Percentiles rank a stretch among this genome's conserved stretches.
These are phyloP conservation scores for Dothidotthia symphoricarpi DNA, from an alignment of 2,329 filamentous ascomycete species.

Conservation along the genomic window DNA sequence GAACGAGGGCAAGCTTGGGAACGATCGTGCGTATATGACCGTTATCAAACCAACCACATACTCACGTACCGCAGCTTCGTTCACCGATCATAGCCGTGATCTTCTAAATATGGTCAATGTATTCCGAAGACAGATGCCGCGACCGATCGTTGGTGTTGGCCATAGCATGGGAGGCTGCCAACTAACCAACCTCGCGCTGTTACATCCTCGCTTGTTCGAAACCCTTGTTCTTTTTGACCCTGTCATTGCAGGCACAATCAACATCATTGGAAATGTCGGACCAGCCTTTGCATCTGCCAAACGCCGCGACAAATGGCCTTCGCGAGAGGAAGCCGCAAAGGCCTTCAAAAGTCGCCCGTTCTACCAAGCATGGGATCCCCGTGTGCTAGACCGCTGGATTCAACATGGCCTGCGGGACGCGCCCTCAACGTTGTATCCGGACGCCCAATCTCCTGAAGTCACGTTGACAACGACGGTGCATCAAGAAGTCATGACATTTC, in stretches of 20 bases:
- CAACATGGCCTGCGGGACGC: constrained; percentile 71
- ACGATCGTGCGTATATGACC: constrained; percentile 67
- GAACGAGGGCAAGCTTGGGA: constrained; percentile 73
- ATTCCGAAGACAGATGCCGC: constrained; percentile 75
- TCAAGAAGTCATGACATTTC: constrained; percentile 80
- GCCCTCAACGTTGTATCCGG: constrained; percentile 61
- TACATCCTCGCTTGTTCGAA: constrained; percentile 78
- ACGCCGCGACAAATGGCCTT: constrained; percentile 81
- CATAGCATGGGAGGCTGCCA: constrained; percentile 85
- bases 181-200: constrained; percentile 67
- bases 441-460: constrained; percentile 49
- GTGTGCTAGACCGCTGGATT: constrained; percentile 74
- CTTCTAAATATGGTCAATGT: constrained; percentile 81
- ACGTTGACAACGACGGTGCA: constrained; percentile 81
- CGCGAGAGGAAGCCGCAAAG: constrained; percentile 64
- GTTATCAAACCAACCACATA: not conserved
- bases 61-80: constrained; percentile 59
- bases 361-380: constrained; percentile 77
- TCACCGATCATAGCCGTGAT: constrained; percentile 83
- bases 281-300: constrained; percentile 63
- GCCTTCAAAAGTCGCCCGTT: constrained; percentile 69
- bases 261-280: constrained; percentile 42
- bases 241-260: constrained; percentile 61
- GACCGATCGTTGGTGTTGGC: constrained; percentile 78
- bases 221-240: constrained; percentile 80